Percentiles rank a stretch among this genome's conserved stretches.
Conservation (phyloP, 148 eudicot species). For the Simmondsia chinensis region DNA sequence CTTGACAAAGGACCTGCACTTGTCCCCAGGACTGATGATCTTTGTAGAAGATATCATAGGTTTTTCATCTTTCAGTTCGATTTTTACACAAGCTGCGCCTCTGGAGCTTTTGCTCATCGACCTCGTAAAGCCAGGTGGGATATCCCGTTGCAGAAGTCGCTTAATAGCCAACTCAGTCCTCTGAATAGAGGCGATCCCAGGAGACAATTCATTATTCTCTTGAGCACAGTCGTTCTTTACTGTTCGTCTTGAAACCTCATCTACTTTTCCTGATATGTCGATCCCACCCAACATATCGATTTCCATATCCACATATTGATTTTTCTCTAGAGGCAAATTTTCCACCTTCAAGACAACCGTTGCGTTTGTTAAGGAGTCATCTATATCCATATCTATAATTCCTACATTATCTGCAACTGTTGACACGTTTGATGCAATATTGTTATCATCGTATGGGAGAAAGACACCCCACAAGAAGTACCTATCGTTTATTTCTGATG, state of each 20-base stretch:
- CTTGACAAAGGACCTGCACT: too few relatives aligned
- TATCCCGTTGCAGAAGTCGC: slow-evolving; percentile 3
- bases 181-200: not conserved
- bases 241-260: slow-evolving; percentile 9
- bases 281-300: slow-evolving; percentile 51
- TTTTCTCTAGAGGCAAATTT: not conserved
- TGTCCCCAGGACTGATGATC: too few relatives aligned
- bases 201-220: not conserved
- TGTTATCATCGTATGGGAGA: not conserved
- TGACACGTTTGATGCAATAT: not conserved
- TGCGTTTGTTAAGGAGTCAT: too few relatives aligned
- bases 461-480: slow-evolving; percentile 38
- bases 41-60: too few relatives aligned
- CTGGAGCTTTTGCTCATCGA: not conserved
- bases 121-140: slow-evolving; percentile 1
- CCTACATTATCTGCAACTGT: not conserved
- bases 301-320: slow-evolving; percentile 30
- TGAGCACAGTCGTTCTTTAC: not conserved
- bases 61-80: not conserved
- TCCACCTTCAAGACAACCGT: too few relatives aligned
- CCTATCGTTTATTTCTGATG: slow-evolving; percentile 16
- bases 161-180: not conserved
- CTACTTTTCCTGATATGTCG: slow-evolving; percentile 21
- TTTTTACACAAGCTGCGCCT: not conserved
- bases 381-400: not conserved